Evolutionary conservation across 2,329 filamentous ascomycete species (phyloP).

Genomic region (Esteya vermicola): DNA sequence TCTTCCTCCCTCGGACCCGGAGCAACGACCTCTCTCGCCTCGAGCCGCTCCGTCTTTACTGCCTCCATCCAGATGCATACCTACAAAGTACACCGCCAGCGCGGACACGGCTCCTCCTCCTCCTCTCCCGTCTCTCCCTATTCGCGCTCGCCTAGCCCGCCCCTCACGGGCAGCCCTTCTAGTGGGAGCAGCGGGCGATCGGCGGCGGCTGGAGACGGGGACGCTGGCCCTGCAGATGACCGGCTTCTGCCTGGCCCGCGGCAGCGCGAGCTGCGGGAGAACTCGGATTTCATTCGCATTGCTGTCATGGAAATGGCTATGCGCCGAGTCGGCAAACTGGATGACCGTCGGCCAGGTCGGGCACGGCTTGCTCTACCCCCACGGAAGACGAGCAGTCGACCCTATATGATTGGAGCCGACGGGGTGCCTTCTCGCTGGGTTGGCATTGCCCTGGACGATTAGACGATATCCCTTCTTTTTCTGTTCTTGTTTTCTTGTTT

Average conservation of each 20-base stretch:
- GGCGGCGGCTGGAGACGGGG: background rate
- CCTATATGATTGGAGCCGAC: slow-evolving; percentile 41
- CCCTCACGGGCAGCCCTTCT: background rate
- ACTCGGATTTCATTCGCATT: slow-evolving; percentile 56
- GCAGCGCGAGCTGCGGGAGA: slow-evolving; percentile 55
- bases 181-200: background rate
- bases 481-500: no score
- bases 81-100: slow-evolving; percentile 37
- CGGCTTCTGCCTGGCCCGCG: slow-evolving; percentile 28
- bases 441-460: background rate
- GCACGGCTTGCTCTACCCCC: slow-evolving; percentile 56
- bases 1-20: background rate
- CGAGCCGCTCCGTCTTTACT: slow-evolving; percentile 29
- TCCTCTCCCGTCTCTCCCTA: no score
- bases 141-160: no score
- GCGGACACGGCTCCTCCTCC: no score
- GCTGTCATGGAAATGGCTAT: slow-evolving; percentile 62
- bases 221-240: background rate
- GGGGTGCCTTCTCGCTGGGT: slow-evolving; percentile 49
- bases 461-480: background rate
- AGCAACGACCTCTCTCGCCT: background rate
- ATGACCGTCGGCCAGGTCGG: slow-evolving; percentile 50
- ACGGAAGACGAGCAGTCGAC: slow-evolving; percentile 36
- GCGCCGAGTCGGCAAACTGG: slow-evolving; percentile 51
- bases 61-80: slow-evolving; percentile 62